Evolutionary conservation across 2,329 filamentous ascomycete species (phyloP).

Genomic region (Arthrobotrys entomopaga): DNA sequence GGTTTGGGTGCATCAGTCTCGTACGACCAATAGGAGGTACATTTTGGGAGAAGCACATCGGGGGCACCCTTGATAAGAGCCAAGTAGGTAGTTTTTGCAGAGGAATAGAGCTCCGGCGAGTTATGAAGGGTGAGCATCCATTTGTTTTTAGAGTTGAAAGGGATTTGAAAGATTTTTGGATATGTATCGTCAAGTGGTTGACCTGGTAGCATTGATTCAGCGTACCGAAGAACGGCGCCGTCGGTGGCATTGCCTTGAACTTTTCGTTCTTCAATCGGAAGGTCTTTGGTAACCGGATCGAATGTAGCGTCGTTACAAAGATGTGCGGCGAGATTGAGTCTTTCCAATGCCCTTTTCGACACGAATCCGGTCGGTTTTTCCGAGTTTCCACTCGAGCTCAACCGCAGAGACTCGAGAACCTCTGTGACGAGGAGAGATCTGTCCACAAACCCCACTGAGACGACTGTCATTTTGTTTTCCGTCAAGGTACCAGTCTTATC

Average conservation of each 20-base stretch:
- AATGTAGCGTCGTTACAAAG: slow-evolving; percentile 82
- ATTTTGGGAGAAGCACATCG: slow-evolving; percentile 75
- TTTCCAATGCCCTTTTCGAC: slow-evolving; percentile 64
- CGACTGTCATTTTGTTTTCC: slow-evolving; percentile 79
- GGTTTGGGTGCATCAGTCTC: slow-evolving; percentile 67
- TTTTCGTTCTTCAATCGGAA: slow-evolving; percentile 71
- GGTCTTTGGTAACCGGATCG: slow-evolving; percentile 71
- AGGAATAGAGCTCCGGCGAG: slow-evolving; percentile 57
- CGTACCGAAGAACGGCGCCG: slow-evolving; percentile 76
- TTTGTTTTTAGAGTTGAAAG: slow-evolving; percentile 86
- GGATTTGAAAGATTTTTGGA: slow-evolving; percentile 74
- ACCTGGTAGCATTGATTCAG: slow-evolving; percentile 72
- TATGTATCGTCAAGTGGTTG: slow-evolving; percentile 71
- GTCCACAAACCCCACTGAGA: slow-evolving; percentile 65
- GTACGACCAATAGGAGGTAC: slow-evolving; percentile 68
- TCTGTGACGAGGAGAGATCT: slow-evolving; percentile 16
- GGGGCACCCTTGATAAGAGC: slow-evolving; percentile 83
- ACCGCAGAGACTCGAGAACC: slow-evolving; percentile 23
- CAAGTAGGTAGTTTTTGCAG: slow-evolving; percentile 60
- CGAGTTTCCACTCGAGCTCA: slow-evolving; percentile 57
- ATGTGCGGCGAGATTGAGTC: slow-evolving; percentile 71
- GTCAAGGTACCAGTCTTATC: slow-evolving; percentile 77
- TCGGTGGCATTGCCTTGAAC: slow-evolving; percentile 82
- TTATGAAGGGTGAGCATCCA: slow-evolving; percentile 76
- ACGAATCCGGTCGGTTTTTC: slow-evolving; percentile 34